These are phyloP conservation scores for Earliella scabrosa DNA, from an alignment of 1,284 basidiomycete genomes.

Conservation along the genomic window DNA sequence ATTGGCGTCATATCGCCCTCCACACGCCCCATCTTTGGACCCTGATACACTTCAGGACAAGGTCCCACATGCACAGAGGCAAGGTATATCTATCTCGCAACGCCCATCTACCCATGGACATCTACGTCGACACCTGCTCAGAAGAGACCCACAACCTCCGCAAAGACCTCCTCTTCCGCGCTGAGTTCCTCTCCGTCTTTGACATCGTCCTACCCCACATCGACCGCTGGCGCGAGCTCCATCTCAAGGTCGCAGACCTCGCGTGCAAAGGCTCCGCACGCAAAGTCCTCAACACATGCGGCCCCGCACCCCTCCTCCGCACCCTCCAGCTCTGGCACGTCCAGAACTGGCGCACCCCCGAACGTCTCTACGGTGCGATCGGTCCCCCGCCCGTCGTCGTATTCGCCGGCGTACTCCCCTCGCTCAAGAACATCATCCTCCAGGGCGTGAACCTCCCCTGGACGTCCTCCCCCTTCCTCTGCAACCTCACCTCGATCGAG, in stretches of 20 bases:
- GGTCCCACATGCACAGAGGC: conserved; percentile 51
- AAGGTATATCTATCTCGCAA: conserved; percentile 48
- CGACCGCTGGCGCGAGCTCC: conserved; percentile 56
- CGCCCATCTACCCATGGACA: conserved; percentile 47
- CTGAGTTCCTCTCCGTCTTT: conserved; percentile 50
- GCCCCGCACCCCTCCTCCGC: conserved; percentile 53
- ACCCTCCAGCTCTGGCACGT: conserved; percentile 68
- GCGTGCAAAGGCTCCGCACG: conserved; percentile 57
- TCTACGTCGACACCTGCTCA: conserved; percentile 59
- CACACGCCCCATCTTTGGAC: conserved; percentile 55
- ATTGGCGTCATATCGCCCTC: conserved; percentile 58
- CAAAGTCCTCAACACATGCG: conserved; percentile 50
- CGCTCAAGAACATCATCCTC: conserved; percentile 55
- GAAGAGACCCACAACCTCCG: conserved; percentile 45
- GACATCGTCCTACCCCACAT: conserved; percentile 52
- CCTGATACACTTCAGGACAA: conserved; percentile 53
- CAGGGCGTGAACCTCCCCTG: conserved; percentile 69
- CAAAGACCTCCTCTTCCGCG: conserved; percentile 50
- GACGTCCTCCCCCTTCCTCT: conserved; percentile 55
- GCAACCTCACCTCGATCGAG: conserved; percentile 52
- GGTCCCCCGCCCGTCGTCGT: conserved; percentile 59
- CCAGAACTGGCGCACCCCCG: conserved; percentile 54
- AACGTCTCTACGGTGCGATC: conserved; percentile 50
- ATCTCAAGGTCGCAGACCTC: conserved; percentile 60
- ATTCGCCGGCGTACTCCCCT: conserved; percentile 53